Percentiles rank a stretch among this genome's conserved stretches.
These are phyloP conservation scores for Cladosporium oxysporum DNA, from an alignment of 2,329 filamentous ascomycete genomes.

Conservation along the genomic window DNA sequence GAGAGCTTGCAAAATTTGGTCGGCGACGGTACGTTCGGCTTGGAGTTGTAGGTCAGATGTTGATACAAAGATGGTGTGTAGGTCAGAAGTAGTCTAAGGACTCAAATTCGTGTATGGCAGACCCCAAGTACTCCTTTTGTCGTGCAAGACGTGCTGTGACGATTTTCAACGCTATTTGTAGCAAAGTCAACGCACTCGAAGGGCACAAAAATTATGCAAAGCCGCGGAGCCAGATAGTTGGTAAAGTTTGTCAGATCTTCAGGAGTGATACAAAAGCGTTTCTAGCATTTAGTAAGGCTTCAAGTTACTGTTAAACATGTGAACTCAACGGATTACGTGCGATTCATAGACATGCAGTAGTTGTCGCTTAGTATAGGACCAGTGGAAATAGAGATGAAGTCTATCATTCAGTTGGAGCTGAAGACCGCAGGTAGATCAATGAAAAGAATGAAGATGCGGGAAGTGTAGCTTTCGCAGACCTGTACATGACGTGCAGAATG, in stretches of 20 bases:
- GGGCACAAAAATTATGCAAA: not conserved
- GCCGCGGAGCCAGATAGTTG: not conserved
- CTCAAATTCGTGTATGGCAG: not conserved
- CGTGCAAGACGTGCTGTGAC: not conserved
- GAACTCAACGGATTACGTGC: not conserved
- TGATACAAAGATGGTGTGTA: not conserved
- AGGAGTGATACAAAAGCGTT: not conserved
- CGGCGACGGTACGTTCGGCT: not conserved
- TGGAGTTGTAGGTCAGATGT: constrained; percentile 3
- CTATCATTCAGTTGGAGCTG: not conserved
- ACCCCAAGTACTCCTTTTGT: not conserved
- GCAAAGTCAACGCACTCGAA: not conserved
- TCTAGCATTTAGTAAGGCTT: not conserved
- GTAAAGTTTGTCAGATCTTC: not conserved
- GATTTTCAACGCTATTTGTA: not conserved
- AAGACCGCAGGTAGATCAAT: not conserved
- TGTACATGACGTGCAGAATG: not conserved
- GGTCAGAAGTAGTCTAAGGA: not conserved
- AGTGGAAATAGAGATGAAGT: not conserved
- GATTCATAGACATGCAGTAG: not conserved
- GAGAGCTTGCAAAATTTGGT: not conserved
- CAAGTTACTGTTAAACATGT: not conserved
- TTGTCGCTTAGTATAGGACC: not conserved
- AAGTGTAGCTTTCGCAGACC: not conserved
- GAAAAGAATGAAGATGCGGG: not conserved